Evolutionary conservation across 1,139 yeast species (phyloP).

Genomic region (Diutina pseudorugosa): DNA sequence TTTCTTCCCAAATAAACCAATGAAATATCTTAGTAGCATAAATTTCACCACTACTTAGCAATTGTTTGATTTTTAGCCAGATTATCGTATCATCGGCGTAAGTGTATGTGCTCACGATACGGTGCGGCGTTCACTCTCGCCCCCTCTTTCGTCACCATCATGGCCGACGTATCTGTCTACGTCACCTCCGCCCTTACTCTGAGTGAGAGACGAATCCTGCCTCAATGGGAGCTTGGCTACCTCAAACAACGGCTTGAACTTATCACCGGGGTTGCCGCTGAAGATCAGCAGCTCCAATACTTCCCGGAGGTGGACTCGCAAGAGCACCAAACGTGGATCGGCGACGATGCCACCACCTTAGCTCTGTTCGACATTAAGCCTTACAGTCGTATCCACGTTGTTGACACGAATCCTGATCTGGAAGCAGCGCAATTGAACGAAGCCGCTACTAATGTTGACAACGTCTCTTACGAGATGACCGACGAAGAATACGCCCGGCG

Average conservation of each 20-base stretch:
- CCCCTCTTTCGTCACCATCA: not conserved
- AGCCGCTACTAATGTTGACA: slow-evolving; percentile 15
- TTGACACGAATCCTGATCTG: slow-evolving; percentile 41
- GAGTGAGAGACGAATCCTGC: slow-evolving; percentile 59
- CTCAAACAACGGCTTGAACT: slow-evolving; percentile 51
- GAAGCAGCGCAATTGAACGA: slow-evolving; percentile 27
- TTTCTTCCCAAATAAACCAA: too few species aligned
- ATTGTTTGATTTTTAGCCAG: too few species aligned
- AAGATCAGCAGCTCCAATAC: slow-evolving; percentile 39
- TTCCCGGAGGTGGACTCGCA: slow-evolving; percentile 32
- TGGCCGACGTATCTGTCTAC: slow-evolving; percentile 36
- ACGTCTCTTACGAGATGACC: slow-evolving; percentile 38
- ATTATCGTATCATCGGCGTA: too few species aligned
- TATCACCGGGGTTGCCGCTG: slow-evolving; percentile 70
- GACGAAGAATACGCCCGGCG: slow-evolving; percentile 58
- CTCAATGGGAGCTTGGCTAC: slow-evolving; percentile 46
- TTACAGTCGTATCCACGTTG: slow-evolving; percentile 37
- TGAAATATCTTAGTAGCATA: too few species aligned
- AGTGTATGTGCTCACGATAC: too few species aligned
- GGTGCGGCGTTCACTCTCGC: not conserved
- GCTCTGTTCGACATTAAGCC: slow-evolving; percentile 18
- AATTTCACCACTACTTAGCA: too few species aligned
- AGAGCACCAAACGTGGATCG: slow-evolving; percentile 13
- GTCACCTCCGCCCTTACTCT: slow-evolving; percentile 57
- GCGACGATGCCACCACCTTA: slow-evolving; percentile 11